Base-by-base conservation (phyloP, 108 stramenopile species). In the Schizochytrium sp. region DNA sequence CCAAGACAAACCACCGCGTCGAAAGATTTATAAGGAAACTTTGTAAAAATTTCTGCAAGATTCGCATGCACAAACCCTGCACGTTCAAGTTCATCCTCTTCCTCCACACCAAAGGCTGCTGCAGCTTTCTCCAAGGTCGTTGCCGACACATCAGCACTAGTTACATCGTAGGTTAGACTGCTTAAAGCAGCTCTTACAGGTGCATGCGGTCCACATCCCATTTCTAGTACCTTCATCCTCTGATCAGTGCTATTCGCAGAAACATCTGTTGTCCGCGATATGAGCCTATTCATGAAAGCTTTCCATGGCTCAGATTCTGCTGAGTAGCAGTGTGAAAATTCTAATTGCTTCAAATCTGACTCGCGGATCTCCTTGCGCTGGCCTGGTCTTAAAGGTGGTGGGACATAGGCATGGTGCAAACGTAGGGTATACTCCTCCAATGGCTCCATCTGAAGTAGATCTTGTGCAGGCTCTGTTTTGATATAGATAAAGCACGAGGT, bases 351-450 rank as follows among this genome's bases (percentile, higher is more conserved):
- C 28, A 28, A 28, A 28, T 28, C 28, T 0, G 28, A 28, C 28
- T 28, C 28, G 28, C 28, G 28, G 28, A 28, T 28, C 28, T 28
- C 28, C 28, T 28, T 28, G 28, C 28, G 28, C 28, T 55, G 8
- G 15, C 47, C 3, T 5, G 76, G 76, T 5, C 76, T 47, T 12
- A 83, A n/a, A 2, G 76, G 76, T 2, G 76, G 76, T 13, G 76
- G 76, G 28, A 83, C 53, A 53, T 83, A 83, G 50, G 47, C 28
- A n/a, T 49, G 50, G 76, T 83, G 76, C 47, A 83, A 17, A 55
- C n/a, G 50, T 0, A 2, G 53, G 2, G 76, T 83, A 42, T 83
- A 83, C 76, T 17, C 76, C 76, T 83, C 3, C 50, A 83, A n/a
- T 38, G 47, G 76, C 28, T 83, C 76, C 50, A 38, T 17, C 47